Conservation (phyloP, 495 filamentous ascomycete genomes). For the Parathielavia appendiculata region DNA sequence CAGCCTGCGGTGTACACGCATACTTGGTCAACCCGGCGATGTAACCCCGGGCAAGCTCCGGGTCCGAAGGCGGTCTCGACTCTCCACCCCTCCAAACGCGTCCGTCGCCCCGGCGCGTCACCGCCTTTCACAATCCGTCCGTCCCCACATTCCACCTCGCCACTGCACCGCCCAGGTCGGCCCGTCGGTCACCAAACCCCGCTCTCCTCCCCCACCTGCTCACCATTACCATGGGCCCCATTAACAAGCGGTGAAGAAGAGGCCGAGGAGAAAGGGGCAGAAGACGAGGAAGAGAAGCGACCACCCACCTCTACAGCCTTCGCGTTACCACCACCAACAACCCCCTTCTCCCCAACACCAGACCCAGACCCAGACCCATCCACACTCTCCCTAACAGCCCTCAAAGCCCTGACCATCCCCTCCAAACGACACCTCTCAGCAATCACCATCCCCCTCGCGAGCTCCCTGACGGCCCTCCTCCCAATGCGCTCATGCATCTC, state of each 20-base stretch:
- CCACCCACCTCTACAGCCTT: not conserved
- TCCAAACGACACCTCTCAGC: conserved; percentile 74
- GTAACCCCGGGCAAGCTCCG: not conserved
- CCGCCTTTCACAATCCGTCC: not conserved
- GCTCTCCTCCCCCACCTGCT: conserved; percentile 1
- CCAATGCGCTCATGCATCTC: conserved; percentile 77
- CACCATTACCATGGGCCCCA: not conserved
- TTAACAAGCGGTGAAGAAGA: conserved; percentile 1
- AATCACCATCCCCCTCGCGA: conserved; percentile 73
- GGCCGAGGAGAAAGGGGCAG: not conserved
- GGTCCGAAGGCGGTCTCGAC: not conserved
- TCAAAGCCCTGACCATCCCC: conserved; percentile 69
- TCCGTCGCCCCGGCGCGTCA: not conserved
- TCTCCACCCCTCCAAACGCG: not conserved
- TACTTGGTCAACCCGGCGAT: not conserved
- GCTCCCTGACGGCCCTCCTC: conserved; percentile 62
- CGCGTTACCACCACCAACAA: not conserved
- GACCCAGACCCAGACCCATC: not conserved
- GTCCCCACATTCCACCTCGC: not conserved
- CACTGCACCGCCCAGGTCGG: not conserved
- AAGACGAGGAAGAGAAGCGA: not conserved
- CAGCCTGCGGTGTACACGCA: not conserved
- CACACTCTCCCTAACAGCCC: conserved; percentile 41
- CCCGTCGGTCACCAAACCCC: not conserved
- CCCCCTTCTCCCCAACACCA: conserved; percentile 8